Evolutionary conservation across 352 stramenopile species (phyloP).

Genomic region (Aphanomyces euteiches): DNA sequence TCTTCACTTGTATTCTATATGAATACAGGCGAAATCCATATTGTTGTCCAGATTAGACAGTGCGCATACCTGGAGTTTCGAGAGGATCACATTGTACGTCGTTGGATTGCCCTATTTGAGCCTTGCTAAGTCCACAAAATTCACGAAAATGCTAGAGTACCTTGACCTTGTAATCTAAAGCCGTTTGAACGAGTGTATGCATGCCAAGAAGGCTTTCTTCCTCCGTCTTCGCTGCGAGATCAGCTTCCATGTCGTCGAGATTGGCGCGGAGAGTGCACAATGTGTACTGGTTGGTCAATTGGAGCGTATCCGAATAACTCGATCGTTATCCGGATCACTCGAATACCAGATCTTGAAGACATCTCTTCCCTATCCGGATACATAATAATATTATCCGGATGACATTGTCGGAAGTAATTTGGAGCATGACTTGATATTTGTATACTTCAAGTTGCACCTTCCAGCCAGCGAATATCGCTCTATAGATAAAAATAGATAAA

Average conservation of each 20-base stretch:
- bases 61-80: constrained; percentile 49
- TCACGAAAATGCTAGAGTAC: constrained; percentile 28
- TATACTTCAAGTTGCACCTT: too few species aligned
- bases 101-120: constrained; percentile 62
- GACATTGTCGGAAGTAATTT: neutral
- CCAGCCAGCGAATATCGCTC: too few species aligned
- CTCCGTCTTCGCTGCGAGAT: neutral
- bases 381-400: constrained; percentile 10
- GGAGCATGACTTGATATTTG: neutral
- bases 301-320: constrained; percentile 20
- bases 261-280: too few species aligned
- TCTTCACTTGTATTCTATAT: constrained; percentile 35
- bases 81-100: constrained; percentile 71
- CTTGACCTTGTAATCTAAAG: constrained; percentile 75
- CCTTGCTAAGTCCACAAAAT: neutral
- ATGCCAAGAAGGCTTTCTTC: constrained; percentile 67
- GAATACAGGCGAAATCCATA: neutral
- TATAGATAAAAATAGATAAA: constrained; percentile 7
- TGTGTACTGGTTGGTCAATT: neutral
- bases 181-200: constrained; percentile 82
- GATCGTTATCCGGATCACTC: neutral
- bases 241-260: too few species aligned
- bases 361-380: neutral
- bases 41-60: neutral
- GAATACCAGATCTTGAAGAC: neutral